Evolutionary conservation across 2,329 filamentous ascomycete genomes (phyloP), one percentile per base, ranked within the genome.

Genomic region (Hypoxylon sp.): DNA sequence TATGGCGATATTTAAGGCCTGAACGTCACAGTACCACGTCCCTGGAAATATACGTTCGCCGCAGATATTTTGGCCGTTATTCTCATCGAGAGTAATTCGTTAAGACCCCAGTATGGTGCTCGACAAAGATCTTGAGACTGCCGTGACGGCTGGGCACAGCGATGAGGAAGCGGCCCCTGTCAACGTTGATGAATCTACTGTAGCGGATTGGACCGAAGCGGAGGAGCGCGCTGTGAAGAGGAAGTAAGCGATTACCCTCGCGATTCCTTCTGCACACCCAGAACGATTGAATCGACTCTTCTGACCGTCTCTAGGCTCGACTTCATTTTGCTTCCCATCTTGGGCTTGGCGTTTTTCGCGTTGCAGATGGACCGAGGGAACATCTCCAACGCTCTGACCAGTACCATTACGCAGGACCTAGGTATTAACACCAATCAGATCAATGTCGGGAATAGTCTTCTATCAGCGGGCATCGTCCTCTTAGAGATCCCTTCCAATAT

Each of bases 401-500:
- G 70, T 49, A 75, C 72, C n/a, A 73, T 78, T 43, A 72, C 68
- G 7, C 53, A 67, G 21, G 77, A 78, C 30, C 65, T 78, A 1
- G 69, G 72, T 11, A 72, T 79, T 30, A 69, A 59, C 21, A 75
- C 74, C 9, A 69, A 75, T 57, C 64, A 74, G 52, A 71, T 77
- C 59, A 79, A 79, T 51, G 58, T 74, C 13, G 78, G 76, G 17
- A 73, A 74, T n/a, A 72, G 73, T 59, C 70, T 78, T 48, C 65
- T 79, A 21, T 75, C 72, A 0, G 63, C 73, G 0, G 77, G 77
- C 1, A 77, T 78, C 30, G 75, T 79, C 0, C 63, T 78, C 4
- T 50, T 78, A n/a, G 77, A 78, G 38, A 76, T 79, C 3, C 75
- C 76, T 0, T 76, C 74, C 23, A 78, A 79, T 55, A 75, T 79